A percentile compares a stretch with the other conserved stretches of the same genome.
These are phyloP conservation scores for Fusarium scirpi DNA, from an alignment of 2,329 filamentous ascomycete species.

Conservation along the genomic window DNA sequence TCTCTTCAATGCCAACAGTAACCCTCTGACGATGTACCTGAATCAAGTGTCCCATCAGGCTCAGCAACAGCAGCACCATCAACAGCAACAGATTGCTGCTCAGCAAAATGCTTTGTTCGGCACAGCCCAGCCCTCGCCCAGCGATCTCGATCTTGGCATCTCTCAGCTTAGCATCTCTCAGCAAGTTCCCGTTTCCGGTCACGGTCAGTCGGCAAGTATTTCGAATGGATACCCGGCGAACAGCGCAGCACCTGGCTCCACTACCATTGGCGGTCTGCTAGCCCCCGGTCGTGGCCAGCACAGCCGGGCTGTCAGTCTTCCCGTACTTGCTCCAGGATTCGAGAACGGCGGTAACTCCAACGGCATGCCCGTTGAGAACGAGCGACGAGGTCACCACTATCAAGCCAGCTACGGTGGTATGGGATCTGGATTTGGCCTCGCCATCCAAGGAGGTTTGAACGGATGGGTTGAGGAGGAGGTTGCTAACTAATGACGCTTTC, in stretches of 20 bases:
- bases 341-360: constrained; percentile 69
- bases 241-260: constrained; percentile 66
- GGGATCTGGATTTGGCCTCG: constrained; percentile 69
- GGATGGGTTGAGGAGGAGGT: constrained; percentile 77
- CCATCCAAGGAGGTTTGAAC: constrained; percentile 72
- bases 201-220: constrained; percentile 75
- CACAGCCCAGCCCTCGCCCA: constrained; percentile 71
- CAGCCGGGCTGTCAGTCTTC: constrained; percentile 89
- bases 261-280: constrained; percentile 81
- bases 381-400: constrained; percentile 74
- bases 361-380: constrained; percentile 62
- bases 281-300: constrained; percentile 76
- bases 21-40: constrained; percentile 93
- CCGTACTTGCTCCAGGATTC: constrained; percentile 73
- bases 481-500: constrained; percentile 61
- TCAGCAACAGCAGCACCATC: constrained; percentile 80
- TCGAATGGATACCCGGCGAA: constrained; percentile 72
- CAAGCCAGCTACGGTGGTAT: constrained; percentile 72
- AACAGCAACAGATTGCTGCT: constrained; percentile 76
- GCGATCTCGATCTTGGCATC: constrained; percentile 68
- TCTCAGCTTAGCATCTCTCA: constrained; percentile 71
- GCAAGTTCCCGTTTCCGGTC: constrained; percentile 70
- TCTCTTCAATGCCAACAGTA: constrained; percentile 84
- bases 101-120: constrained; percentile 88
- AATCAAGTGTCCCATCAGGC: constrained; percentile 82